These are phyloP conservation scores for Leucocoprinus leucothites DNA, from an alignment of 768 basidiomycete genomes.

Conservation along the genomic window DNA sequence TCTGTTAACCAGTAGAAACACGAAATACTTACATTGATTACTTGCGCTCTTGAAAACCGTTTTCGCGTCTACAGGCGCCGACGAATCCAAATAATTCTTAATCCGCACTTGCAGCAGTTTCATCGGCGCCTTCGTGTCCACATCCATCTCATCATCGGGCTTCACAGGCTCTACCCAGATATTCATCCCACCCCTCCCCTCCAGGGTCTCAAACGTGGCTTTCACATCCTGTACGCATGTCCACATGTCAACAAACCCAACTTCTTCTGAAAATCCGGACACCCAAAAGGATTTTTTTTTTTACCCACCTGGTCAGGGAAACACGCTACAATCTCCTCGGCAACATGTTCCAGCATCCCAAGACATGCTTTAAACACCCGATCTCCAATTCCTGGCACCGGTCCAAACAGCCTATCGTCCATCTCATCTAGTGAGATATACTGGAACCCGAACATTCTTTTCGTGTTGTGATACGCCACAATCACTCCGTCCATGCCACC, in stretches of 20 bases:
- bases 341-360: slow-evolving; percentile 61
- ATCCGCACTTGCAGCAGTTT: slow-evolving; percentile 41
- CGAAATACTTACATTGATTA: background rate
- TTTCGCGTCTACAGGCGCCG: background rate
- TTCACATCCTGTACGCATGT: slow-evolving; percentile 42
- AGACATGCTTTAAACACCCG: slow-evolving; percentile 77
- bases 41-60: background rate
- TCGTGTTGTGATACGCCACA: slow-evolving; percentile 86
- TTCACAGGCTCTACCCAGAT: slow-evolving; percentile 67
- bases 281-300: background rate
- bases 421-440: slow-evolving; percentile 87
- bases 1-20: background rate
- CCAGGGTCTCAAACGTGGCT: slow-evolving; percentile 59
- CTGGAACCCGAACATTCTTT: slow-evolving; percentile 88
- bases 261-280: background rate
- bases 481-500: slow-evolving; percentile 96
- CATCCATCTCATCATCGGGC: slow-evolving; percentile 34
- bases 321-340: slow-evolving; percentile 50
- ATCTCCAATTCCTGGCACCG: slow-evolving; percentile 51
- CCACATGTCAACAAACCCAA: background rate
- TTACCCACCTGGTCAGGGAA: slow-evolving; percentile 65
- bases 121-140: slow-evolving; percentile 38
- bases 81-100: slow-evolving; percentile 34
- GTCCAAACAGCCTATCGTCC: slow-evolving; percentile 77
- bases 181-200: slow-evolving; percentile 40